Percentiles rank a stretch among this genome's conserved stretches.
Evolutionary conservation across 1,284 basidiomycete genomes (phyloP).

Genomic region (Cutaneotrichosporon dermatis): DNA sequence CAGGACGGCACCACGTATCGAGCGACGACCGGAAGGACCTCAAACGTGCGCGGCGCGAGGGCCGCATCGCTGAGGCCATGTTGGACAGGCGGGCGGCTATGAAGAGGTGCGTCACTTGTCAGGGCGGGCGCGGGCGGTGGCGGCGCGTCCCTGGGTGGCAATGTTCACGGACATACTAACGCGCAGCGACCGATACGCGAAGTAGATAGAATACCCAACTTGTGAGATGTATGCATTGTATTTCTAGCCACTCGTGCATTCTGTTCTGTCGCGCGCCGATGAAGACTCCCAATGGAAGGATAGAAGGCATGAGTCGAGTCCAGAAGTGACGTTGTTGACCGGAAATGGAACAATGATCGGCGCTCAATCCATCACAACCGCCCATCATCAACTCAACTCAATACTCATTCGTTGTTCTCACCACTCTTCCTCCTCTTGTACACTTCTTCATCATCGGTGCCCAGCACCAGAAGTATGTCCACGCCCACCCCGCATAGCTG

Average conservation of each 20-base stretch:
- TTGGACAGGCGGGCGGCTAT: constrained; percentile 82
- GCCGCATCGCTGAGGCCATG: constrained; percentile 78
- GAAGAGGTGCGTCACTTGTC: constrained; percentile 64
- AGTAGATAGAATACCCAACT: neutral
- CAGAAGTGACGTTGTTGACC: neutral
- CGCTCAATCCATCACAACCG: too few relatives aligned
- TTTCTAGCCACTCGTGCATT: neutral
- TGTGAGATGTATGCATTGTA: constrained; percentile 2
- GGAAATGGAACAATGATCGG: too few relatives aligned
- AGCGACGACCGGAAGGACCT: constrained; percentile 59
- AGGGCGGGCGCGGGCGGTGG: neutral
- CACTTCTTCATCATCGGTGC: too few relatives aligned
- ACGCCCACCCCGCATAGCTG: too few relatives aligned
- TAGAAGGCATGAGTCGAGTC: neutral
- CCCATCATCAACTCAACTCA: too few relatives aligned
- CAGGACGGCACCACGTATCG: constrained; percentile 63
- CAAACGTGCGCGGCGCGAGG: constrained; percentile 79
- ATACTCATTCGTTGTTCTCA: too few relatives aligned
- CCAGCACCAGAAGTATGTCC: too few relatives aligned
- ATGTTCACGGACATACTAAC: neutral
- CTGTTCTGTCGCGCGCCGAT: too few relatives aligned
- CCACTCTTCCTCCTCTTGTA: too few relatives aligned
- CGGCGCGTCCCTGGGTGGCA: neutral
- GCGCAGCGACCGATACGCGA: constrained; percentile 5
- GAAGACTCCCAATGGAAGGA: too few relatives aligned